These are phyloP conservation scores for Ensete glaucum DNA, from an alignment of 176 grass and related monocot genomes.

Conservation along the genomic window DNA sequence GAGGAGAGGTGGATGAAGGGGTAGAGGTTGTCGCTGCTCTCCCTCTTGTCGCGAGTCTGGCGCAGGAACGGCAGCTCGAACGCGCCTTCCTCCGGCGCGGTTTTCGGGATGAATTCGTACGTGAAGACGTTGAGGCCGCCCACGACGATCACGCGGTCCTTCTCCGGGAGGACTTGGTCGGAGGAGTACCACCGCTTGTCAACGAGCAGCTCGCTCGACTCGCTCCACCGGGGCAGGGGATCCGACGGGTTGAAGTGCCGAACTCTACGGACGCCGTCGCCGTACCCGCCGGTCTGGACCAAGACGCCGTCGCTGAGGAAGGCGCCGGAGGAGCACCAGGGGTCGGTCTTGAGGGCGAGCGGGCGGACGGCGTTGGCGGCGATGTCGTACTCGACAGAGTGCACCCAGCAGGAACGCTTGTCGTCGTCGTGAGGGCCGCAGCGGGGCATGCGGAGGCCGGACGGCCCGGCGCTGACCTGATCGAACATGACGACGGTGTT, in stretches of 20 bases:
- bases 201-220: constrained; percentile 6
- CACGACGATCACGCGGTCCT: constrained; percentile 28
- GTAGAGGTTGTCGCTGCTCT: constrained; percentile 29
- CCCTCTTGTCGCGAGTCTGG: constrained; percentile 12
- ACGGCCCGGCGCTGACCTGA: constrained; percentile 27
- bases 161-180: constrained; percentile 29
- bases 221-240: constrained; percentile 14
- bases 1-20: constrained; percentile 36
- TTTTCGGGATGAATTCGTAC: constrained; percentile 37
- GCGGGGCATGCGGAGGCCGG: constrained; percentile 13
- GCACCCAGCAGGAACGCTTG: constrained; percentile 24
- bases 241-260: constrained; percentile 27
- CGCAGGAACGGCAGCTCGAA: constrained; percentile 36
- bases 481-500: constrained; percentile 41
- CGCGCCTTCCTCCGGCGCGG: constrained; percentile 20
- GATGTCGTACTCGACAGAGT: constrained; percentile 39
- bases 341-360: constrained; percentile 27
- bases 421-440: not conserved
- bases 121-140: constrained; percentile 32
- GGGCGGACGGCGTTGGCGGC: constrained; percentile 31
- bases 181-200: constrained; percentile 32
- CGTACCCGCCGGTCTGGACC: constrained; percentile 31
- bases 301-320: constrained; percentile 31
- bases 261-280: constrained; percentile 21
- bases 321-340: constrained; percentile 47